Percentiles rank a stretch among this genome's conserved stretches.
phyloP scores from a whole-genome alignment of 306 rosid species.

The Gynostemma pentaphyllum region DNA sequence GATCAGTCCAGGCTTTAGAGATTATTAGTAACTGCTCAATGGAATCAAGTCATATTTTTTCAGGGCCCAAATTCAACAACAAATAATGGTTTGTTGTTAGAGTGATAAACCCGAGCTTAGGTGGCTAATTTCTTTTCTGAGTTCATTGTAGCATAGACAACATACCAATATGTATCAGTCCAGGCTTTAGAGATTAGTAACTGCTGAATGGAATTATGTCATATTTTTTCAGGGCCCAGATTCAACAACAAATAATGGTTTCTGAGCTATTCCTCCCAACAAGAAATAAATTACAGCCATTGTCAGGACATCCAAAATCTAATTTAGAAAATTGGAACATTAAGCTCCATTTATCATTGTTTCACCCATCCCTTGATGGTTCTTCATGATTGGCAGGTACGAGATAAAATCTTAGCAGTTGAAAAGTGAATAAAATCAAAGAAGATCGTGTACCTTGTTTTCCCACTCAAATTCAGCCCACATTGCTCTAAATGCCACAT shows the following conservation, averaged over 20 bases:
- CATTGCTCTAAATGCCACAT: conserved; percentile 88
- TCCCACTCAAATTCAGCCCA: conserved; percentile 99
- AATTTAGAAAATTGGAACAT: not conserved
- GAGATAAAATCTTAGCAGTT: not conserved
- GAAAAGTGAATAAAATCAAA: conserved; percentile 12
- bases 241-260: not conserved
- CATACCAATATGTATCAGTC: not conserved
- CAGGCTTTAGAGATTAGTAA: not conserved
- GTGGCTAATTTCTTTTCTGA: too few relatives aligned
- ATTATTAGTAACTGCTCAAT: not conserved
- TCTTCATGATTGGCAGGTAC: not conserved
- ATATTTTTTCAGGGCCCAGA: not conserved
- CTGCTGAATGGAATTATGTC: not conserved
- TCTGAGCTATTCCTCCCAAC: not conserved
- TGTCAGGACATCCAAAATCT: not conserved
- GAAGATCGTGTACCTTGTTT: conserved; percentile 58
- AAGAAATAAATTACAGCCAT: not conserved
- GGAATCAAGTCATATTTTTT: not conserved
- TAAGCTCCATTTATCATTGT: not conserved
- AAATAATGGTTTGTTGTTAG: not conserved
- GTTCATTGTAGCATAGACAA: not conserved
- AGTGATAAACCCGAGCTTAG: not conserved
- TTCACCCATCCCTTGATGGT: not conserved
- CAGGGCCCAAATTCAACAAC: not conserved
- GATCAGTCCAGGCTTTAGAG: not conserved